A percentile compares a stretch with the other conserved stretches of the same genome.
Conservation (phyloP, 768 basidiomycete species). For the Phlegmacium glaucopus region DNA sequence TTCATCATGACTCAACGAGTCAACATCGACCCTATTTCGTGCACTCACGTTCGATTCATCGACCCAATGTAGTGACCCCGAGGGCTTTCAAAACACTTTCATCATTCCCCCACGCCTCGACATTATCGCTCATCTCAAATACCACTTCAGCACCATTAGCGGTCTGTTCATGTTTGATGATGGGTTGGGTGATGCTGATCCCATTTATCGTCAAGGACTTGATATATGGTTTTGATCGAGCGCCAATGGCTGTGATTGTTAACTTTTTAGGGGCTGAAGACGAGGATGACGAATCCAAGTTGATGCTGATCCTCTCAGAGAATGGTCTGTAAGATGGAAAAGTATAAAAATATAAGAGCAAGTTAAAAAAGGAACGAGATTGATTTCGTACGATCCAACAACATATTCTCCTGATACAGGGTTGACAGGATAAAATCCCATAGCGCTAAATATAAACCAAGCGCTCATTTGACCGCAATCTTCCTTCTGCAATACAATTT, state of each 20-base stretch:
- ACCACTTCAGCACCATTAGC: constrained; percentile 49
- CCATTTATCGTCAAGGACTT: constrained; percentile 59
- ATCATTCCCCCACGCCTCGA: constrained; percentile 32
- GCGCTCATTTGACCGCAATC: constrained; percentile 92
- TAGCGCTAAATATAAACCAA: constrained; percentile 80
- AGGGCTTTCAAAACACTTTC: constrained; percentile 17
- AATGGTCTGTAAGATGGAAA: constrained; percentile 35
- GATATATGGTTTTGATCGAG: constrained; percentile 57
- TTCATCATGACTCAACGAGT: constrained; percentile 12
- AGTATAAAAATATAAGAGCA: neutral
- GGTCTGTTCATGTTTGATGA: constrained; percentile 64
- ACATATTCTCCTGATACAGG: constrained; percentile 75
- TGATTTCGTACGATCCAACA: constrained; percentile 71
- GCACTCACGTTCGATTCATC: neutral
- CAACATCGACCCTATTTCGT: constrained; percentile 3
- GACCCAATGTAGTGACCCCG: constrained; percentile 1
- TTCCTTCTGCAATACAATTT: constrained; percentile 68
- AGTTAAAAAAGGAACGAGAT: constrained; percentile 6
- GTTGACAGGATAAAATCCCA: constrained; percentile 86
- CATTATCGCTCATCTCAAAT: constrained; percentile 60
- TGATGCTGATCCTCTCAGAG: constrained; percentile 50
- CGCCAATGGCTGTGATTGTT: constrained; percentile 54
- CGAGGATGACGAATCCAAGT: constrained; percentile 40
- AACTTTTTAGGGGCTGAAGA: constrained; percentile 27
- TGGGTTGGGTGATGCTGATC: constrained; percentile 32